These are phyloP conservation scores for maize (Zea mays) DNA, from an alignment of 176 grass and related monocot species.

Conservation along the genomic window DNA sequence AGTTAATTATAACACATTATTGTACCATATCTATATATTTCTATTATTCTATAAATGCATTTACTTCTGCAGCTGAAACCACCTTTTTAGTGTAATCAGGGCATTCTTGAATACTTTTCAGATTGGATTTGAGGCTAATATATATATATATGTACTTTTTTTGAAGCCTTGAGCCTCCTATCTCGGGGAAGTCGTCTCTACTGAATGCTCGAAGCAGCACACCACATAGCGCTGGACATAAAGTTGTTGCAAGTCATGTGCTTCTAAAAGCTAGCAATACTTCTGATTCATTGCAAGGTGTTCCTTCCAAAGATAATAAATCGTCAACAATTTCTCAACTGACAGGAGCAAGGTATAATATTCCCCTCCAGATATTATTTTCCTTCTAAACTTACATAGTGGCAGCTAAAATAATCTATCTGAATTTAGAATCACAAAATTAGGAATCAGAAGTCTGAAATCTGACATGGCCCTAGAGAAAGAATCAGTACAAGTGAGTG, in stretches of 20 bases:
- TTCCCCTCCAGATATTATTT: slow-evolving; percentile 14
- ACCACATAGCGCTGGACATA: slow-evolving; percentile 38
- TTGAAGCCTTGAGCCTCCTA: slow-evolving; percentile 49
- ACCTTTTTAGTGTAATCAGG: slow-evolving; percentile 26
- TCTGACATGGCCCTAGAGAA: slow-evolving; percentile 38
- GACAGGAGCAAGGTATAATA: slow-evolving; percentile 51
- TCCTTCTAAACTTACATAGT: slow-evolving; percentile 35
- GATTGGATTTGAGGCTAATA: slow-evolving; percentile 21
- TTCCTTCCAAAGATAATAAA: slow-evolving; percentile 47
- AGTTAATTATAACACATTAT: neutral
- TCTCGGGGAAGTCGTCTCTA: slow-evolving; percentile 21
- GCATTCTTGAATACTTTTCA: slow-evolving; percentile 34
- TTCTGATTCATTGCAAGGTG: slow-evolving; percentile 44
- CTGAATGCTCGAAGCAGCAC: slow-evolving; percentile 40
- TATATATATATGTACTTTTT: slow-evolving; percentile 15
- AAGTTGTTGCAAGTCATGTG: slow-evolving; percentile 38
- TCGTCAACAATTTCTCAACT: slow-evolving; percentile 39
- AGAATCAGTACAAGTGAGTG: slow-evolving; percentile 38
- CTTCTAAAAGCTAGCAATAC: slow-evolving; percentile 35
- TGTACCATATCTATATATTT: slow-evolving; percentile 13
- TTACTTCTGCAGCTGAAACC: slow-evolving; percentile 10
- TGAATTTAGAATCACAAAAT: slow-evolving; percentile 56
- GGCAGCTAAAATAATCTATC: slow-evolving; percentile 34
- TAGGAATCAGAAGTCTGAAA: slow-evolving; percentile 45
- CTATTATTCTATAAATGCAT: slow-evolving; percentile 30